phyloP scores from a whole-genome alignment of 2,329 filamentous ascomycete genomes.

The Cladosporium sp. region DNA sequence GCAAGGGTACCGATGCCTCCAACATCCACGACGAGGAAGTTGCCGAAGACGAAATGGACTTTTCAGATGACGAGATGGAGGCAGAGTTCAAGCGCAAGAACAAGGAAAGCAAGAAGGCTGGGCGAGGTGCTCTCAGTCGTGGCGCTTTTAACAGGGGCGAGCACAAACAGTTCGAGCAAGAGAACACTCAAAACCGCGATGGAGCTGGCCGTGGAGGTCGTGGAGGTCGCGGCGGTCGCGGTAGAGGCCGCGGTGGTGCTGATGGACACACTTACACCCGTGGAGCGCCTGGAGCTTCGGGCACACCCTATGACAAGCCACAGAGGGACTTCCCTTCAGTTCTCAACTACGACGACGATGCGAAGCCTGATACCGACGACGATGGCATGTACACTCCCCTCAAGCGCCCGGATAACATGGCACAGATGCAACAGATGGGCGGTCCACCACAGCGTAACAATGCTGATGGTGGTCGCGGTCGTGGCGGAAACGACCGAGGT shows the following conservation, averaged over 20 bases:
- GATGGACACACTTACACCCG: background rate
- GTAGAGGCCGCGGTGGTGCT: background rate
- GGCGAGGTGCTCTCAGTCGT: conserved; percentile 26
- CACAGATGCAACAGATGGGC: conserved; percentile 44
- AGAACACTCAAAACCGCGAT: background rate
- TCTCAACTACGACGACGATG: conserved; percentile 14
- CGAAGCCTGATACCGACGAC: conserved; percentile 14
- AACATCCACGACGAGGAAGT: conserved; percentile 95
- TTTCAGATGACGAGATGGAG: conserved; percentile 95
- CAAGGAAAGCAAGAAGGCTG: conserved; percentile 37
- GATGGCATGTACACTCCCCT: conserved; percentile 46
- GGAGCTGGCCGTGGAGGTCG: conserved; percentile 15
- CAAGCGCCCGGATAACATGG: conserved; percentile 48
- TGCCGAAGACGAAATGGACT: conserved; percentile 82
- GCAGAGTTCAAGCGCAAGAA: conserved; percentile 48
- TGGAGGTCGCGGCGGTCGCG: conserved; percentile 20
- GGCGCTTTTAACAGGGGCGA: conserved; percentile 23
- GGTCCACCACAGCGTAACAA: conserved; percentile 32
- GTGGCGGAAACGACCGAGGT: conserved; percentile 36
- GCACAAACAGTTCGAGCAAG: conserved; percentile 4
- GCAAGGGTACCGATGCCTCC: conserved; percentile 89
- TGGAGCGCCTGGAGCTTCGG: conserved; percentile 8
- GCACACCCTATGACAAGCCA: conserved; percentile 17
- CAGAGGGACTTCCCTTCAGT: conserved; percentile 15
- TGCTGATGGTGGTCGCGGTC: conserved; percentile 26